phyloP scores from a whole-genome alignment of 768 basidiomycete species.

The Infundibulicybe gibba region DNA sequence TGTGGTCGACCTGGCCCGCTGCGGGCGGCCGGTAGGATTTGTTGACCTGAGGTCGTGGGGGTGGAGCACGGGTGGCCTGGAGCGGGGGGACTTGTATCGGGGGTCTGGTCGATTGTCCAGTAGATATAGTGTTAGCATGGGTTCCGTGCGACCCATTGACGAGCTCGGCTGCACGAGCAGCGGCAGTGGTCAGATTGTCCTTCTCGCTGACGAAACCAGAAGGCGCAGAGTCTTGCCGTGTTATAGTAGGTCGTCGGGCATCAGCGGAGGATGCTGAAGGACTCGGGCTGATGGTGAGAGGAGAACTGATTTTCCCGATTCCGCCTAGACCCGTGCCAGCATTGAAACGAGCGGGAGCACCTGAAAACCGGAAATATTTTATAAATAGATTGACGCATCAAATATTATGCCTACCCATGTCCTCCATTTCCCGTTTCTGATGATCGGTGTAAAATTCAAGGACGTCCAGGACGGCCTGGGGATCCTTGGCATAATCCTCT shows the following conservation, averaged over 20 bases:
- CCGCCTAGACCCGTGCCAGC: conserved; percentile 93
- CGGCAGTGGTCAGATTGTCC: conserved; percentile 40
- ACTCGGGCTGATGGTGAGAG: conserved; percentile 17
- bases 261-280: conserved; percentile 16
- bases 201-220: conserved; percentile 37
- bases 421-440: conserved; percentile 90
- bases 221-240: conserved; percentile 40
- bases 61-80: conserved; percentile 63
- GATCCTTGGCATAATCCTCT: conserved; percentile 96
- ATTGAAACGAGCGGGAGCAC: conserved; percentile 77
- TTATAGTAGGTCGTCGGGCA: conserved; percentile 11
- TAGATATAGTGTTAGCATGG: conserved; percentile 24
- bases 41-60: conserved; percentile 61
- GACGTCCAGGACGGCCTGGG: conserved; percentile 95
- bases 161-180: conserved; percentile 59
- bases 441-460: conserved; percentile 98
- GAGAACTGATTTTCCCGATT: conserved; percentile 37
- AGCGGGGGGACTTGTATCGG: conserved; percentile 11
- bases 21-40: conserved; percentile 54
- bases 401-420: conserved; percentile 27
- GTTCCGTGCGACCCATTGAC: conserved; percentile 51
- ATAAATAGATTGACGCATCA: conserved; percentile 6
- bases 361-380: conserved; percentile 18
- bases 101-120: conserved; percentile 22
- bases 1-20: conserved; percentile 41